Evolutionary conservation across 805 yeast genomes (phyloP).

Genomic region (Candida stauntonica): DNA sequence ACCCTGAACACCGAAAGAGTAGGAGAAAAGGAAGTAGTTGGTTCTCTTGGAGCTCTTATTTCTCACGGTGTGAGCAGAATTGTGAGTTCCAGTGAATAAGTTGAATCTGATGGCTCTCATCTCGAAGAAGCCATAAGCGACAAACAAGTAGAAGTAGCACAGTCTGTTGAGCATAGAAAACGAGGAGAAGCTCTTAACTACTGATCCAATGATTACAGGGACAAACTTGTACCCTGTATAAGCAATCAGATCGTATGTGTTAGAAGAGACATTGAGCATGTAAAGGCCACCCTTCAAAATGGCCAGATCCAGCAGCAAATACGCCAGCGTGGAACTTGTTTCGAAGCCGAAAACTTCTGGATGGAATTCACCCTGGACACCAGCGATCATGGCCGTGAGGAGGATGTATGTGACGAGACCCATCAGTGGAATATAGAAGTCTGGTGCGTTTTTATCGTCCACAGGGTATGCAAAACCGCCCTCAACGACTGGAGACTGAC

Average conservation of each 20-base stretch:
- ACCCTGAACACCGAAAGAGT: conserved; percentile 79
- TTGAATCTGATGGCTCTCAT: conserved; percentile 50
- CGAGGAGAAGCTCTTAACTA: conserved; percentile 44
- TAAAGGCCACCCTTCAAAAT: conserved; percentile 81
- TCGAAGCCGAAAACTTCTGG: conserved; percentile 89
- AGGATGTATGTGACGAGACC: conserved; percentile 83
- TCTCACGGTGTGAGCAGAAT: conserved; percentile 53
- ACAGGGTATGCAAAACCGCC: conserved; percentile 64
- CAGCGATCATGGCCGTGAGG: conserved; percentile 78
- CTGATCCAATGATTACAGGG: conserved; percentile 57
- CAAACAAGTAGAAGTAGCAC: conserved; percentile 44
- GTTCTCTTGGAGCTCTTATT: conserved; percentile 71
- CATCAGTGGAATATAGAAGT: conserved; percentile 93
- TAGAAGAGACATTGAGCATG: conserved; percentile 64
- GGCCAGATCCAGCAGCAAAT: conserved; percentile 69
- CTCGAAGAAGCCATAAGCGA: conserved; percentile 60
- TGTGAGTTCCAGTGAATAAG: conserved; percentile 38
- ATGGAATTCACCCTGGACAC: conserved; percentile 84
- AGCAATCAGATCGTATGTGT: conserved; percentile 77
- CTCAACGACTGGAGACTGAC: conserved; percentile 5
- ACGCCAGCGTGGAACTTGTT: conserved; percentile 81
- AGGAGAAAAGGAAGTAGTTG: conserved; percentile 80
- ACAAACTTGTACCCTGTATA: conserved; percentile 95
- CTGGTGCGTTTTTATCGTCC: conserved; percentile 92
- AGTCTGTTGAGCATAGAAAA: conserved; percentile 42